Evolutionary conservation across 352 stramenopile species (phyloP), one percentile per base, ranked within the genome.

Genomic region (Globisporangium alternatum): DNA sequence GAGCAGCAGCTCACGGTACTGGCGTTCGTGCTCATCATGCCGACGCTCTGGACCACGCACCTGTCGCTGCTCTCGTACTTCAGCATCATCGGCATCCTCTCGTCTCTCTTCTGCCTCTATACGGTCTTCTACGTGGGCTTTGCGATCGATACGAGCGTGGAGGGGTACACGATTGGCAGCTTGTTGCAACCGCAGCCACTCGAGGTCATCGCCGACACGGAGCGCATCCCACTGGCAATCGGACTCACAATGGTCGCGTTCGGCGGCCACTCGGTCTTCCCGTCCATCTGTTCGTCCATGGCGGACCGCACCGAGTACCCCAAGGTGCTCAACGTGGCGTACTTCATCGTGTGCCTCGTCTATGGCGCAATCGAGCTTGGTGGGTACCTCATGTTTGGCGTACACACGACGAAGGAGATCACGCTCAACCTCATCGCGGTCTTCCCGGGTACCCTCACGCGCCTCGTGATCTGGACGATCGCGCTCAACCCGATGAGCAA

Each of bases 231-330:
- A 35, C 69, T 94, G 9, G 69, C 81, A 19, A 96, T 96, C 67
- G 88, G 88, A 3, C 76, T 96, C 13, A 90, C 83, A 3, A 94
- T 95, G 81, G 88, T 96, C 35, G 86, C 86, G 39, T 96, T 96
- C 41, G 88, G 85, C 13, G 88, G 88, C 35, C 88, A 96, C 74
- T 93, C 86, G 30, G 84, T 93, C 35, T 95, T 96, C 68, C 88
- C 85, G n/a, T 91, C 83, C n/a, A 96, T 96, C 60, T 95, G 89
- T 66, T 88, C 79, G 70, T 94, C 88, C 47, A 84, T 96, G 73
- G 66, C 71, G 6, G 77, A 91, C 66, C 76, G 77, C 31, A 48
- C 66, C 7, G 62, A 86, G 56, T 96, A 91, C 68, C 80, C 81
- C 1, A 68, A 67, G 33, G 75, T 95, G 33, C 70, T 95, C 51